phyloP scores from a whole-genome alignment of 441 rosid genomes.

The Pelargonium fulgidum region DNA sequence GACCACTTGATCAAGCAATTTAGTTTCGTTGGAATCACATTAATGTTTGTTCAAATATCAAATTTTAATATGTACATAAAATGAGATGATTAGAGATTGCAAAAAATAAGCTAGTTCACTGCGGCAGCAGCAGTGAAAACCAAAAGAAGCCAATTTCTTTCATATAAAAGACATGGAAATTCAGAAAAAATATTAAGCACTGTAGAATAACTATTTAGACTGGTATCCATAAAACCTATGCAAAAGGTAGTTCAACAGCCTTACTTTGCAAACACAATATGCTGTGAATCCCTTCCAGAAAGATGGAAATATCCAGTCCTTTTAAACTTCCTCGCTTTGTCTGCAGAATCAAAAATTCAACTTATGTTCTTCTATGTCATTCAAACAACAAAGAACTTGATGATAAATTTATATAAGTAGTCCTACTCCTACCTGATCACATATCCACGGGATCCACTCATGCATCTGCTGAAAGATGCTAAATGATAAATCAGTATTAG shows the following conservation, averaged over 20 bases:
- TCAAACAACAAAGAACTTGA: slow-evolving; percentile 10
- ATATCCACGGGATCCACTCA: slow-evolving; percentile 86
- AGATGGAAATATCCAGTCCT: slow-evolving; percentile 46
- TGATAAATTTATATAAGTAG: slow-evolving; percentile 20
- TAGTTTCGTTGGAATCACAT: too few species aligned
- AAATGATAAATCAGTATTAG: slow-evolving; percentile 45
- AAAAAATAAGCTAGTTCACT: background rate
- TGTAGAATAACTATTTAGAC: slow-evolving; percentile 14
- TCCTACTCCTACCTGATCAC: slow-evolving; percentile 49
- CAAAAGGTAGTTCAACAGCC: slow-evolving; percentile 19
- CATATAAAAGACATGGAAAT: slow-evolving; percentile 14
- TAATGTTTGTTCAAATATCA: too few species aligned
- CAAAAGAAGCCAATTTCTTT: slow-evolving; percentile 11
- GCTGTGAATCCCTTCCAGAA: slow-evolving; percentile 74
- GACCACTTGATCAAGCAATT: too few species aligned
- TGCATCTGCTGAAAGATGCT: slow-evolving; percentile 55
- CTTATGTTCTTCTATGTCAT: background rate
- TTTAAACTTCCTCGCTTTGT: slow-evolving; percentile 41
- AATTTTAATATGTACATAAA: background rate
- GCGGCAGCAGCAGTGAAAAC: background rate
- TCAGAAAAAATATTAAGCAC: slow-evolving; percentile 6
- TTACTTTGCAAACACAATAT: slow-evolving; percentile 65
- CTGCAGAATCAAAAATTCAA: slow-evolving; percentile 27
- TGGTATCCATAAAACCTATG: background rate
- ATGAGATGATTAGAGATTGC: background rate